Evolutionary conservation across 257 asterid genomes (phyloP), one percentile per base, ranked within the genome.

Genomic region (Ligustrum vulgare): DNA sequence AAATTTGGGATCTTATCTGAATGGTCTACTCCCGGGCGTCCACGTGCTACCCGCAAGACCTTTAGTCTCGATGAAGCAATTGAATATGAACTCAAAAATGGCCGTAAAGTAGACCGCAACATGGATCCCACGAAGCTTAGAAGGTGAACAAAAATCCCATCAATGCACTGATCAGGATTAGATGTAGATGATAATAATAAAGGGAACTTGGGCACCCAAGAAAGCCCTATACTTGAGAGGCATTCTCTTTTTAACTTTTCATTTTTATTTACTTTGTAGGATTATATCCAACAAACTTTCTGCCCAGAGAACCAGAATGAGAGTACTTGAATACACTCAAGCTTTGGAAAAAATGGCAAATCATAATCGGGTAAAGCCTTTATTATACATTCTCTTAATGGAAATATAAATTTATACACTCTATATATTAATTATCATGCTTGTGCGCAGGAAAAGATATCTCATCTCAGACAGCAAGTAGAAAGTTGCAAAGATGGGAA

Each of bases 211-310:
- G n/a, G n/a, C n/a, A n/a, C 39, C 39, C 39, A 35, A 41, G 49
- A 41, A 41, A 41, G 5, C 16, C 49, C 13, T 41, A n/a, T n/a
- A 41, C 4, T 10, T n/a, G 32, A 5, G 11, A 22, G 20, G 36
- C 49, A 11, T 6, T 28, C 12, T 25, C 10, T 20, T 41, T 41
- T 39, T 41, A 41, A 41, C 49, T 10, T 41, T 41, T 41, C 49
- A 66, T 64, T 23, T 22, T 74, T 32, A 6, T 6, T 65, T 77
- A 20, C n/a, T 78, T 67, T 56, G 2, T 47, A 91, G 96, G 86
- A 86, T 82, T 2, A 34, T 91, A 72, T 86, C 91, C 11, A 91
- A 89, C 58, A 75, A 89, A 39, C 83, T 89, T 5, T 91, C 97
- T 3, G 91, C 89, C 18, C 85, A 77, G 69, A 86, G 90, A 74